Percentiles rank a stretch among this genome's conserved stretches.
Evolutionary conservation across 352 stramenopile species (phyloP).

Genomic region (Pythium aristosporum): DNA sequence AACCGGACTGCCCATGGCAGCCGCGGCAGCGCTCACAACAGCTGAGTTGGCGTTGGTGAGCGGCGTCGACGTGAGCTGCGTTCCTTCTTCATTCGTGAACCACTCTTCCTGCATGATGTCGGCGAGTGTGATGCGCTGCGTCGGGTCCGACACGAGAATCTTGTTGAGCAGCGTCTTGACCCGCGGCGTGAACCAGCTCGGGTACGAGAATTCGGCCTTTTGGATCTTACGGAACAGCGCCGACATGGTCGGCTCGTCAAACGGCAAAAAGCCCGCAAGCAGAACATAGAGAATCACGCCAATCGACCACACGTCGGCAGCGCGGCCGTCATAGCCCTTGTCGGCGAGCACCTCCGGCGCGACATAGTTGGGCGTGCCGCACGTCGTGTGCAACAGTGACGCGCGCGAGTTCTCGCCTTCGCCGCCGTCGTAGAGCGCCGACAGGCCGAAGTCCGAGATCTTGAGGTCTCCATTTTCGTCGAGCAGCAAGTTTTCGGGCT

Average conservation of each 20-base stretch:
- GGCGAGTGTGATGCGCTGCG: conserved; percentile 77
- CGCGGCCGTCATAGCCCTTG: conserved; percentile 93
- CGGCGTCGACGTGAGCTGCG: background rate
- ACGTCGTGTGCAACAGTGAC: conserved; percentile 94
- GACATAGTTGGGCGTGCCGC: conserved; percentile 97
- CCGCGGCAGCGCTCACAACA: conserved; percentile 15
- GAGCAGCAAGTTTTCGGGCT: conserved; percentile 96
- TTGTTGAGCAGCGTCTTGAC: conserved; percentile 89
- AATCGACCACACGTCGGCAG: conserved; percentile 96
- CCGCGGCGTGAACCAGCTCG: conserved; percentile 89
- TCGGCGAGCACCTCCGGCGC: conserved; percentile 92
- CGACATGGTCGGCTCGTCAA: conserved; percentile 95
- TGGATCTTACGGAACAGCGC: conserved; percentile 97
- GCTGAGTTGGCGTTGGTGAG: conserved; percentile 22
- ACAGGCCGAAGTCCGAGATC: conserved; percentile 99
- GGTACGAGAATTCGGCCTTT: conserved; percentile 94
- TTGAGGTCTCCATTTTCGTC: conserved; percentile 97
- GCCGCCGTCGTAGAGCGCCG: conserved; percentile 89
- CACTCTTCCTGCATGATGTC: conserved; percentile 92
- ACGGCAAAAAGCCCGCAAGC: conserved; percentile 92
- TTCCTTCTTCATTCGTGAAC: conserved; percentile 69
- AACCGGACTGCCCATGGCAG: conserved; percentile 11
- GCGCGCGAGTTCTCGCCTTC: conserved; percentile 86
- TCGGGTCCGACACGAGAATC: conserved; percentile 93
- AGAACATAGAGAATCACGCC: conserved; percentile 98